phyloP scores from a whole-genome alignment of 805 yeast genomes.

The Ogataea allantospora region DNA sequence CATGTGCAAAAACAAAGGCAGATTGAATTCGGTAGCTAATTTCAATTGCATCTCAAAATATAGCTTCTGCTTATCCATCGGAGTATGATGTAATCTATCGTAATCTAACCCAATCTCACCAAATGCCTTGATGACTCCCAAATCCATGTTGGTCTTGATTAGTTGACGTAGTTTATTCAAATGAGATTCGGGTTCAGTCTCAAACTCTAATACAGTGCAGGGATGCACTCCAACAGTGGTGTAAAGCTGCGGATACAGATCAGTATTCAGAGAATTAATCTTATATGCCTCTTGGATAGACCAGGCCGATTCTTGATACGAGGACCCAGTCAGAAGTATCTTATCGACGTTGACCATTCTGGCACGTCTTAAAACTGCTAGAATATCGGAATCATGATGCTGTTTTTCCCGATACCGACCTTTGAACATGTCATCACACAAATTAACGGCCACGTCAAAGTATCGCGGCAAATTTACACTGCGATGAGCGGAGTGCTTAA shows the following conservation, averaged over 20 bases:
- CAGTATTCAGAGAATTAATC: constrained; percentile 10
- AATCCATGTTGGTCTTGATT: constrained; percentile 45
- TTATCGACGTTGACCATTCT: constrained; percentile 58
- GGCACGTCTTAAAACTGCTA: constrained; percentile 65
- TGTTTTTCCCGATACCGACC: constrained; percentile 71
- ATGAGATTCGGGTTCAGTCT: constrained; percentile 37
- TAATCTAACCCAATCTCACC: constrained; percentile 97
- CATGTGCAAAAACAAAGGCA: constrained; percentile 90
- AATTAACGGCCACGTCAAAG: constrained; percentile 53
- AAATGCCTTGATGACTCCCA: constrained; percentile 68
- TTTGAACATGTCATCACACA: constrained; percentile 84
- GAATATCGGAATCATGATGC: constrained; percentile 66
- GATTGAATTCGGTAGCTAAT: constrained; percentile 50
- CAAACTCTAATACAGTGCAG: constrained; percentile 68
- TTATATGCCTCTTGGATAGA: constrained; percentile 54
- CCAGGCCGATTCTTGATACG: constrained; percentile 60
- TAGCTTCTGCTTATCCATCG: constrained; percentile 60
- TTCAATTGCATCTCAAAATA: constrained; percentile 77
- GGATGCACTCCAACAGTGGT: constrained; percentile 97
- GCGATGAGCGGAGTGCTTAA: constrained; percentile 3
- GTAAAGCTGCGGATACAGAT: constrained; percentile 36
- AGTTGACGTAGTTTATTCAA: constrained; percentile 47
- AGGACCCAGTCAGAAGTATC: constrained; percentile 83
- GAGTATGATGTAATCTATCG: constrained; percentile 79
- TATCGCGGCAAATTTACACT: constrained; percentile 34